Percentiles rank a stretch among this genome's conserved stretches.
phyloP scores from a whole-genome alignment of 1,139 yeast genomes.

The Taphrina wiesneri region DNA sequence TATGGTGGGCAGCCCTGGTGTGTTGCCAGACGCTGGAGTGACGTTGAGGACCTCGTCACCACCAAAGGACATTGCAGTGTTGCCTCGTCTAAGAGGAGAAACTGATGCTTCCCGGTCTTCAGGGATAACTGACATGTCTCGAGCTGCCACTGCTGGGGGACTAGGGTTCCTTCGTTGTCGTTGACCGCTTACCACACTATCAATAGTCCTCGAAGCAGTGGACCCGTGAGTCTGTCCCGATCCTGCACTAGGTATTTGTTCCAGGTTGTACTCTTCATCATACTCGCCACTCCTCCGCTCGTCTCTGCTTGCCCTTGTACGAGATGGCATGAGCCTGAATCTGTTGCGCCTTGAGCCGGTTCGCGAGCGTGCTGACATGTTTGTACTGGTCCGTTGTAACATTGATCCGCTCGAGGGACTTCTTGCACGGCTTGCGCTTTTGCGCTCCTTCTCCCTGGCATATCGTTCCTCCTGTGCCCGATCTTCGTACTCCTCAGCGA shows the following conservation, averaged over 20 bases:
- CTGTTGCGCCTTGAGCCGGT: slow-evolving; percentile 15
- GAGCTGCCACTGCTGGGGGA: not conserved
- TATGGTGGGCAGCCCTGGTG: not conserved
- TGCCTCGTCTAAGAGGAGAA: not conserved
- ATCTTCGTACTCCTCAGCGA: slow-evolving; percentile 28
- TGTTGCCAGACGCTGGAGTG: not conserved
- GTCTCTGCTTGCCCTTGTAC: not conserved
- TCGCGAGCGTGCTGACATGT: slow-evolving; percentile 7
- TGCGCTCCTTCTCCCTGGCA: slow-evolving; percentile 8
- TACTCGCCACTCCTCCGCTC: slow-evolving; percentile 5
- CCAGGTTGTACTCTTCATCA: slow-evolving; percentile 22
- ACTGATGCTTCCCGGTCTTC: not conserved
- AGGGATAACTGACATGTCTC: slow-evolving; percentile 18
- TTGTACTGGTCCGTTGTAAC: slow-evolving; percentile 23
- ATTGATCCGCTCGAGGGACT: not conserved
- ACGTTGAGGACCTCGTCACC: slow-evolving; percentile 6
- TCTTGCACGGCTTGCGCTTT: slow-evolving; percentile 15
- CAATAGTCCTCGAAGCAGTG: not conserved
- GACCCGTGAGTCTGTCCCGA: not conserved
- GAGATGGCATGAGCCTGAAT: slow-evolving; percentile 23
- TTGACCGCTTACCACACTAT: not conserved
- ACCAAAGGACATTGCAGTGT: slow-evolving; percentile 7
- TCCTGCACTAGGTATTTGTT: slow-evolving; percentile 3
- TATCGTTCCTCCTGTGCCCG: slow-evolving; percentile 20
- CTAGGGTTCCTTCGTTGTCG: not conserved